Conservation (phyloP, 805 yeast genomes). For the Candida awuae region DNA sequence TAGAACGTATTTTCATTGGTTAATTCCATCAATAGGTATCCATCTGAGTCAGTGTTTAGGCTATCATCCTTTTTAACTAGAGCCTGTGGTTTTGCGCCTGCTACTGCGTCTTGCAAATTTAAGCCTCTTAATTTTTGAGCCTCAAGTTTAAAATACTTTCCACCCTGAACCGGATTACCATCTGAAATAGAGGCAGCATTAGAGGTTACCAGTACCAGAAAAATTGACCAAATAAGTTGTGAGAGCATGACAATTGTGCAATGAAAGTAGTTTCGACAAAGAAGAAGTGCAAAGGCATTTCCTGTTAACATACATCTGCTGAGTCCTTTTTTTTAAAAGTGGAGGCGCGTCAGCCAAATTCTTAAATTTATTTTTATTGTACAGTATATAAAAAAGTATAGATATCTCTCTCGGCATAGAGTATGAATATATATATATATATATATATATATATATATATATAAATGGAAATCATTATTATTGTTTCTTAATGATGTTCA, state of each 20-base stretch:
- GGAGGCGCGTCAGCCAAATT: too few species aligned
- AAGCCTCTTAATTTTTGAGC: constrained; percentile 16
- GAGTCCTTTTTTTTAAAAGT: too few species aligned
- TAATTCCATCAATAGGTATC: constrained; percentile 27
- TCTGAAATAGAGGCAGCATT: neutral
- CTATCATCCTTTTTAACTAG: constrained; percentile 19
- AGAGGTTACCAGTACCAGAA: neutral
- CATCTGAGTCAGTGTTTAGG: constrained; percentile 12
- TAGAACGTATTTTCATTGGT: constrained; percentile 38
- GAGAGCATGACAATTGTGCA: neutral
- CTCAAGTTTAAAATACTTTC: constrained; percentile 16
- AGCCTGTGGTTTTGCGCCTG: constrained; percentile 14
- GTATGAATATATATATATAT: too few species aligned
- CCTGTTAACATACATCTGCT: too few species aligned
- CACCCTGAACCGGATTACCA: neutral
- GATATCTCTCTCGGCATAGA: too few species aligned
- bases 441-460: too few species aligned
- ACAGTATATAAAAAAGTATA: too few species aligned
- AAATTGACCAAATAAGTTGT: neutral
- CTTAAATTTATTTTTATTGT: too few species aligned
- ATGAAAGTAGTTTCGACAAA: neutral
- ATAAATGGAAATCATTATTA: too few species aligned
- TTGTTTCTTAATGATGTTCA: neutral
- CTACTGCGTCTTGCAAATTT: constrained; percentile 4
- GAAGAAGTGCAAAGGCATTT: too few species aligned